Conservation (phyloP, 495 filamentous ascomycete genomes). For the Lasiosphaeria hispida region DNA sequence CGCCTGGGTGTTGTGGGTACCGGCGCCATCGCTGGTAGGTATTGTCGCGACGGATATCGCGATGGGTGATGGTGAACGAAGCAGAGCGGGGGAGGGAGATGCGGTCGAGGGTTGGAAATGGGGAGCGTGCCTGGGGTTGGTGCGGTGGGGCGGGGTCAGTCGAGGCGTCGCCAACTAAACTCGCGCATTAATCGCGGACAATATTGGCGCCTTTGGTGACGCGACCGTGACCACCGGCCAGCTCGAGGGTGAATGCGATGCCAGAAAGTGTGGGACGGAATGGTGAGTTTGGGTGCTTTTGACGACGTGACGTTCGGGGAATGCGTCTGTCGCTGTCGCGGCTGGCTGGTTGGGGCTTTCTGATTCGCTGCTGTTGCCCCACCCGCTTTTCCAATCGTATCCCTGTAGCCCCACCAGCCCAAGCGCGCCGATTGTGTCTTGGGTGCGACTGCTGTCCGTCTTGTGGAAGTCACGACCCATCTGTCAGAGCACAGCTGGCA, state of each 20-base stretch:
- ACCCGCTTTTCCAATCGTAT: not conserved
- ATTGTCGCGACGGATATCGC: not conserved
- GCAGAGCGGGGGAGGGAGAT: not conserved
- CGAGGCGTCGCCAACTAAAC: conserved; percentile 14
- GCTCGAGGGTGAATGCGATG: conserved; percentile 17
- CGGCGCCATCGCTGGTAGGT: conserved; percentile 38
- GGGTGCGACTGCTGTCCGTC: too few relatives aligned
- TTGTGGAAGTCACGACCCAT: too few relatives aligned
- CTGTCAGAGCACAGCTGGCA: too few relatives aligned
- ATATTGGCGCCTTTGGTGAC: conserved; percentile 10
- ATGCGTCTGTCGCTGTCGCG: conserved; percentile 25
- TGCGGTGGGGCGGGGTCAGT: conserved; percentile 22
- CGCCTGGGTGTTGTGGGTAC: conserved; percentile 42
- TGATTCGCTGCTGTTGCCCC: conserved; percentile 12
- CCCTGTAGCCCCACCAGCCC: conserved; percentile 6
- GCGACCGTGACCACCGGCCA: conserved; percentile 22
- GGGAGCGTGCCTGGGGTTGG: conserved; percentile 16
- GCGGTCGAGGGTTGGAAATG: conserved; percentile 1
- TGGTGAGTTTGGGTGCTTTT: conserved; percentile 12
- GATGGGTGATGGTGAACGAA: not conserved
- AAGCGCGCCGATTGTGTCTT: too few relatives aligned
- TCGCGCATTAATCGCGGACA: conserved; percentile 17
- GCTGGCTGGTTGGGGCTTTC: conserved; percentile 16
- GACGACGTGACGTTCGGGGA: conserved; percentile 38
- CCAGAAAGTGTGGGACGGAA: conserved; percentile 24